phyloP scores from a whole-genome alignment of 2,329 filamentous ascomycete species.

The Pestalotiopsis sp. region DNA sequence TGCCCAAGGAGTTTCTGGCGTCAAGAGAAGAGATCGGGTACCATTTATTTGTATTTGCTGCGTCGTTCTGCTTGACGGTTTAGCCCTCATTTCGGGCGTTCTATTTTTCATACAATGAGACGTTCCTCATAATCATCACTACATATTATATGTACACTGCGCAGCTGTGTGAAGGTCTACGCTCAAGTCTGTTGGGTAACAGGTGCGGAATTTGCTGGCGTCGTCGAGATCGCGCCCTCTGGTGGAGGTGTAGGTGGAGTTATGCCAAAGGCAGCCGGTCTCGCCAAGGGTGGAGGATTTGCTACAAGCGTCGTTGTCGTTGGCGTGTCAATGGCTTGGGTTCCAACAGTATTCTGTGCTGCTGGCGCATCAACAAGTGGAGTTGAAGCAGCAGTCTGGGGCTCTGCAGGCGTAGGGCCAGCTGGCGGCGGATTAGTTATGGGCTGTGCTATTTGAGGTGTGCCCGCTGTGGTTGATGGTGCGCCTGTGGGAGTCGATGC shows the following conservation, averaged over 20 bases:
- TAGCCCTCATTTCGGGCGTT: background rate
- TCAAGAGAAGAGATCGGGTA: slow-evolving; percentile 1
- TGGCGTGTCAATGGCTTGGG: background rate
- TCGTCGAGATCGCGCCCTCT: background rate
- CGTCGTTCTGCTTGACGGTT: background rate
- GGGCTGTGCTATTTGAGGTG: background rate
- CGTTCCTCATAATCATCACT: slow-evolving; percentile 2
- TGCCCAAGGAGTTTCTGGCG: slow-evolving; percentile 7
- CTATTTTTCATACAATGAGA: slow-evolving; percentile 9
- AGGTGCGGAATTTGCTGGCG: slow-evolving; percentile 4
- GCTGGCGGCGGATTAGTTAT: background rate
- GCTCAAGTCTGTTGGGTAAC: background rate
- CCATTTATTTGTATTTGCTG: background rate
- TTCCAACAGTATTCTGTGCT: background rate
- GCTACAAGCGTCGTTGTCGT: background rate
- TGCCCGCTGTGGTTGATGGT: background rate
- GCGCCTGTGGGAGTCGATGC: background rate
- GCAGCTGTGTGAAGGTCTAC: background rate
- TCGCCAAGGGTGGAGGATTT: background rate
- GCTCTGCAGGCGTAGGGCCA: background rate
- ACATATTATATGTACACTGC: slow-evolving; percentile 6
- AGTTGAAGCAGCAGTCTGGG: slow-evolving; percentile 13
- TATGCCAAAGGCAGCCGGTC: background rate
- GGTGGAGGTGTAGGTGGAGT: background rate
- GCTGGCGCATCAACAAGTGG: background rate